Evolutionary conservation across 441 rosid species (phyloP).

Genomic region (Kokia cookei): DNA sequence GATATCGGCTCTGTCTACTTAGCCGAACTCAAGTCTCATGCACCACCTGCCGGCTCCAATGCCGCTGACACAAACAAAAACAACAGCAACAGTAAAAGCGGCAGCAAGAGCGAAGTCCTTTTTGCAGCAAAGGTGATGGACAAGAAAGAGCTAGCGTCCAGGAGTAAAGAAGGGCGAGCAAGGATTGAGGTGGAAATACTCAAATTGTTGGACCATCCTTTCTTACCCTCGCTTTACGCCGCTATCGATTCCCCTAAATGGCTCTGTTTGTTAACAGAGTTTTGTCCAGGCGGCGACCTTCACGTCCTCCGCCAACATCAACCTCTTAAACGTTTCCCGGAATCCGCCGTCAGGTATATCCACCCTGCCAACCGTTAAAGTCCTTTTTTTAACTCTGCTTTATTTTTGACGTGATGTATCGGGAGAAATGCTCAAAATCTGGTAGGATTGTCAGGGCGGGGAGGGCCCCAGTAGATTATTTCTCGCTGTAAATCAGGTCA

Average conservation of each 20-base stretch:
- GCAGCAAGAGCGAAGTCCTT: neutral
- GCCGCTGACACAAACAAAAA: conserved; percentile 19
- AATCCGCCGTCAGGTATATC: conserved; percentile 75
- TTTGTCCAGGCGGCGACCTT: conserved; percentile 93
- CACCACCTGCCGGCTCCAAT: conserved; percentile 15
- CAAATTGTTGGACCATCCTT: conserved; percentile 81
- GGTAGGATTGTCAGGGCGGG: no score
- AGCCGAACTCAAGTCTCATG: conserved; percentile 40
- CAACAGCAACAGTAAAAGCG: conserved; percentile 48
- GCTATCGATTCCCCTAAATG: conserved; percentile 70
- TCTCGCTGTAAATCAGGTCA: no score
- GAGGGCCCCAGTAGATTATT: no score
- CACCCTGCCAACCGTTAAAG: conserved; percentile 55
- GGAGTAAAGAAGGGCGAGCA: conserved; percentile 84
- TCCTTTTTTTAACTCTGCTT: neutral
- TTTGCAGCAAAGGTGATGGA: conserved; percentile 92
- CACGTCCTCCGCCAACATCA: conserved; percentile 94
- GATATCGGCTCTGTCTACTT: conserved; percentile 72
- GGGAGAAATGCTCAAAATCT: conserved; percentile 12
- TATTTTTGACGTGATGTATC: conserved; percentile 31
- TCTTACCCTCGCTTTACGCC: conserved; percentile 75
- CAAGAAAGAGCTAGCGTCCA: conserved; percentile 66
- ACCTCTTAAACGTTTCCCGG: conserved; percentile 66
- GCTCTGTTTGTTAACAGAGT: conserved; percentile 85
- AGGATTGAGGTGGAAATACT: conserved; percentile 80